phyloP scores from a whole-genome alignment of 805 yeast genomes.

The Metschnikowia similis region DNA sequence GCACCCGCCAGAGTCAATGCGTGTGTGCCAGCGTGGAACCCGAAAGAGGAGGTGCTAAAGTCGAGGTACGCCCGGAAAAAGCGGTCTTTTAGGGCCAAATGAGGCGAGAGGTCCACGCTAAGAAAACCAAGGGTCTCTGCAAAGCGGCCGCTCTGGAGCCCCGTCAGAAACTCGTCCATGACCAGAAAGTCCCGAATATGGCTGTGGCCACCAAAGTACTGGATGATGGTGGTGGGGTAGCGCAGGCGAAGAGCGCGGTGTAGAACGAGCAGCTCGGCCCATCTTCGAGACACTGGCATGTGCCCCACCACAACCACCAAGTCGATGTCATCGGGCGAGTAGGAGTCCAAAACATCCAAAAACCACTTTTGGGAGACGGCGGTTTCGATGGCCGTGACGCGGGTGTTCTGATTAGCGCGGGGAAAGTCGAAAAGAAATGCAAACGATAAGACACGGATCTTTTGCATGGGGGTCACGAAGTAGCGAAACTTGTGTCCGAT shows the following conservation, averaged over 20 bases:
- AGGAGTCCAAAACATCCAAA: conserved; percentile 32
- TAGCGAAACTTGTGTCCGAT: conserved; percentile 67
- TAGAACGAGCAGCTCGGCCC: conserved; percentile 49
- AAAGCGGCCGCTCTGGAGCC: conserved; percentile 88
- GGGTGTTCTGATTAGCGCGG: conserved; percentile 53
- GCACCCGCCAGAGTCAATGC: conserved; percentile 38
- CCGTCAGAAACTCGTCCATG: conserved; percentile 64
- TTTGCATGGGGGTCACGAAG: conserved; percentile 56
- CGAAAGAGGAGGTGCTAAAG: conserved; percentile 69
- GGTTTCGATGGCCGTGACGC: conserved; percentile 59
- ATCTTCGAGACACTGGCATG: conserved; percentile 54
- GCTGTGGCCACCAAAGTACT: conserved; percentile 91
- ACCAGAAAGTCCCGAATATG: conserved; percentile 82
- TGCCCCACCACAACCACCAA: conserved; percentile 73
- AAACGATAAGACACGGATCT: conserved; percentile 55
- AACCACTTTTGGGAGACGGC: conserved; percentile 65
- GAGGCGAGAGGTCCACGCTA: conserved; percentile 42
- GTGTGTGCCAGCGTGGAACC: conserved; percentile 59
- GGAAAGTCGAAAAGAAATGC: conserved; percentile 78
- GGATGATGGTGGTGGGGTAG: conserved; percentile 64
- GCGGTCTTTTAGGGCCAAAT: conserved; percentile 10
- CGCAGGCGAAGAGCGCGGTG: conserved; percentile 49
- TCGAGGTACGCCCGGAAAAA: conserved; percentile 73
- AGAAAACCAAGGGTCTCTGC: conserved; percentile 92
- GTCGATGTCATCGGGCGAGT: conserved; percentile 47